Percentiles rank a stretch among this genome's conserved stretches.
Evolutionary conservation across 2,329 filamentous ascomycete genomes (phyloP).

Genomic region (Fusarium verticillioides): DNA sequence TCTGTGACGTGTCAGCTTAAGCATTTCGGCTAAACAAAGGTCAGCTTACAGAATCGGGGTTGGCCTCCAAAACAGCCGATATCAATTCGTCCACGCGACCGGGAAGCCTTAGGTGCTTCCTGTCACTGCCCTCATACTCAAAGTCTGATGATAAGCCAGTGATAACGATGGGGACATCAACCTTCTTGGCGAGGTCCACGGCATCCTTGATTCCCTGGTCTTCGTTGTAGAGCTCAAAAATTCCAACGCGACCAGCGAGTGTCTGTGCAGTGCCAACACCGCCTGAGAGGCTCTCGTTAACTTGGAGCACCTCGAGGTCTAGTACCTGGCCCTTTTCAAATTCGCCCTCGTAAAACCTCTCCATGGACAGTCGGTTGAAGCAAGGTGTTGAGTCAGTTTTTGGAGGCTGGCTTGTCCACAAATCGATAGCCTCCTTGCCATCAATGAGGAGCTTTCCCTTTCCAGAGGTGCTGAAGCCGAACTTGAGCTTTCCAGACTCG

Average conservation of each 20-base stretch:
- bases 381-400: slow-evolving; percentile 50
- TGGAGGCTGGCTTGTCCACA: slow-evolving; percentile 47
- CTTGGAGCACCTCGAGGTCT: slow-evolving; percentile 31
- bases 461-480: slow-evolving; percentile 51
- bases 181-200: slow-evolving; percentile 42
- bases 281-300: slow-evolving; percentile 35
- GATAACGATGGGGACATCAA: slow-evolving; percentile 65
- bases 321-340: slow-evolving; percentile 9
- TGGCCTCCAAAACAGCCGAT: slow-evolving; percentile 62
- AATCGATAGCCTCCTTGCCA: slow-evolving; percentile 47
- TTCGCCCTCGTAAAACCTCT: slow-evolving; percentile 24
- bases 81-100: slow-evolving; percentile 67
- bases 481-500: slow-evolving; percentile 22
- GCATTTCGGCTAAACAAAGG: accelerated
- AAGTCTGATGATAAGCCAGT: slow-evolving; percentile 65
- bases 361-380: slow-evolving; percentile 44
- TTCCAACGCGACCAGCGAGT: slow-evolving; percentile 31
- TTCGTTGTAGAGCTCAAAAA: slow-evolving; percentile 34
- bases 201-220: slow-evolving; percentile 50
- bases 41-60: slow-evolving; percentile 66
- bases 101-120: slow-evolving; percentile 76
- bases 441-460: slow-evolving; percentile 50
- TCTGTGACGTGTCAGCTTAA: background rate
- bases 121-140: slow-evolving; percentile 67
- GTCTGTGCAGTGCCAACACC: slow-evolving; percentile 39